Conservation (phyloP, 352 stramenopile species). For the Globisporangium lucens region DNA sequence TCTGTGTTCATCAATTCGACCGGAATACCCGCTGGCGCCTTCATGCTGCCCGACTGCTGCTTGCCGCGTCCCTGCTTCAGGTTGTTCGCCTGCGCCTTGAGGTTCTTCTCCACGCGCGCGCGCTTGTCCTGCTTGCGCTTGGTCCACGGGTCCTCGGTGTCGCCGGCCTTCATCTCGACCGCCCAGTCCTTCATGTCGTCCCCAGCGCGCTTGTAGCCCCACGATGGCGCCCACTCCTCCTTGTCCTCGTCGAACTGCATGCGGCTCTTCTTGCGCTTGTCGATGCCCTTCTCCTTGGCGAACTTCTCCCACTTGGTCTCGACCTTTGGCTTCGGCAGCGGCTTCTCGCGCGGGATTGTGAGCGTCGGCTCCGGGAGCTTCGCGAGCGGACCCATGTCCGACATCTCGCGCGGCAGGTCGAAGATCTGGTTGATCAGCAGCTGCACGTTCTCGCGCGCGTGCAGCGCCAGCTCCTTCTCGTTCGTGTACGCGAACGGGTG, state of each 20-base stretch:
- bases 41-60: conserved; percentile 39
- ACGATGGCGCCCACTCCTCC: conserved; percentile 92
- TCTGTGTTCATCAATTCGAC: conserved; percentile 86
- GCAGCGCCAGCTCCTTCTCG: conserved; percentile 88
- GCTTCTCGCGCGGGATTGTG: conserved; percentile 86
- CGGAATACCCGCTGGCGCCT: conserved; percentile 80
- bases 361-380: conserved; percentile 65
- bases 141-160: conserved; percentile 94
- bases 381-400: conserved; percentile 91
- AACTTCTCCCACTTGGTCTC: conserved; percentile 99
- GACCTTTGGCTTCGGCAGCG: conserved; percentile 90
- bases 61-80: conserved; percentile 68
- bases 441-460: conserved; percentile 92
- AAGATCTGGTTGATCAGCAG: conserved; percentile 93
- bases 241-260: conserved; percentile 96
- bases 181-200: conserved; percentile 92
- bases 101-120: conserved; percentile 91
- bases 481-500: conserved; percentile 79
- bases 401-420: conserved; percentile 89
- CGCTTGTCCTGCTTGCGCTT: conserved; percentile 92
- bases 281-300: conserved; percentile 97
- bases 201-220: conserved; percentile 88
- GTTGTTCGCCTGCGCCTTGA: conserved; percentile 77
- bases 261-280: conserved; percentile 95
- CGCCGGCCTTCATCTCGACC: conserved; percentile 92